phyloP scores from a whole-genome alignment of 805 yeast genomes.

The Saturnispora bothae region DNA sequence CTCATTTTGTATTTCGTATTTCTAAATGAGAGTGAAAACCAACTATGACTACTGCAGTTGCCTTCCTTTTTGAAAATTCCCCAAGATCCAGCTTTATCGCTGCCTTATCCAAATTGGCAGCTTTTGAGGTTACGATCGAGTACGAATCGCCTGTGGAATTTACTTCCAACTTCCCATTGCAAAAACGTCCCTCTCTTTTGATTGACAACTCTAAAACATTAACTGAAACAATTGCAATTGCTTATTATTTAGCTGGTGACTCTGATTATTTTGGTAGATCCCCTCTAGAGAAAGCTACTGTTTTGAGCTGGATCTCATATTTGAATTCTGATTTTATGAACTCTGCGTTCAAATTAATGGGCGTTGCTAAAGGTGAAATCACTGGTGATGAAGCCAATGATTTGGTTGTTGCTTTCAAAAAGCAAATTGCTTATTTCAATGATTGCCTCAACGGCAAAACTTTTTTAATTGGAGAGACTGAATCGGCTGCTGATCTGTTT shows the following conservation, averaged over 20 bases:
- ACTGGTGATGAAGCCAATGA: constrained; percentile 1
- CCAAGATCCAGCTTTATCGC: constrained; percentile 29
- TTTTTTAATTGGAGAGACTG: constrained; percentile 1
- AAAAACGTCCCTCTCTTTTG: constrained; percentile 49
- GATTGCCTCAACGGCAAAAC: not conserved
- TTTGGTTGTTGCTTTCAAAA: not conserved
- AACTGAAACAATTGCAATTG: constrained; percentile 53
- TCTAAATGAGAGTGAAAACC: too few relatives aligned
- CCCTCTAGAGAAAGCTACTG: constrained; percentile 47
- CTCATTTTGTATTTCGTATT: too few relatives aligned
- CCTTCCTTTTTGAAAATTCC: constrained; percentile 14
- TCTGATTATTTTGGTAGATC: constrained; percentile 43
- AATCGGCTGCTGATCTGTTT: constrained; percentile 6
- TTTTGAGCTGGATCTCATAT: constrained; percentile 69
- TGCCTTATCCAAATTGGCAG: constrained; percentile 42
- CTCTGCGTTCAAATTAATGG: constrained; percentile 15
- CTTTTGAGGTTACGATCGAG: constrained; percentile 42
- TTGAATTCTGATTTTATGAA: constrained; percentile 54
- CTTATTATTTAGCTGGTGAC: constrained; percentile 31
- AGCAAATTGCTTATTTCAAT: constrained; percentile 2
- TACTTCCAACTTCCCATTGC: constrained; percentile 47
- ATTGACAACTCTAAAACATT: constrained; percentile 58
- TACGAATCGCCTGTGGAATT: constrained; percentile 31
- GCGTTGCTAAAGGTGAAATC: not conserved
- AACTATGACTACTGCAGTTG: constrained; percentile 16